phyloP scores from a whole-genome alignment of 2,329 filamentous ascomycete genomes.

The Penicillium sp. region DNA sequence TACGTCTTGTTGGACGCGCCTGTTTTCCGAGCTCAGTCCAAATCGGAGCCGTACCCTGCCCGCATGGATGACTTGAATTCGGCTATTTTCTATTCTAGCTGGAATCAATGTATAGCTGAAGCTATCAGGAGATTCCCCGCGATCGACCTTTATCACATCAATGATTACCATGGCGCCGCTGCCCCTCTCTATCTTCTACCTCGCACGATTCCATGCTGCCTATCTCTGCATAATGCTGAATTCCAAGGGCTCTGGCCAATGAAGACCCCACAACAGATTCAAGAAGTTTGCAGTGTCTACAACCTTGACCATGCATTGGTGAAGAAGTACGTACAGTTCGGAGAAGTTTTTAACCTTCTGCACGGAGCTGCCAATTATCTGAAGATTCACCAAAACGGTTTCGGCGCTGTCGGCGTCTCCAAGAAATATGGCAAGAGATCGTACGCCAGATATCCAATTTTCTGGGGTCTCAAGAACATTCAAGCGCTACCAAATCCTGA shows the following conservation, averaged over 20 bases:
- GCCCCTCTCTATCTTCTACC: conserved; percentile 65
- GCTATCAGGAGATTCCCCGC: conserved; percentile 59
- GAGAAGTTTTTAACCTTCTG: conserved; percentile 66
- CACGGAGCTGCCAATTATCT: conserved; percentile 67
- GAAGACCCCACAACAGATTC: conserved; percentile 58
- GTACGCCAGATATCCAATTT: conserved; percentile 66
- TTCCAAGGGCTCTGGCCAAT: conserved; percentile 70
- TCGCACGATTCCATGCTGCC: conserved; percentile 58
- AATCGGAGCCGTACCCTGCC: conserved; percentile 63
- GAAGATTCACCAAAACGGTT: conserved; percentile 64
- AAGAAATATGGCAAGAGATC: conserved; percentile 69
- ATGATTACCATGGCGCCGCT: conserved; percentile 63
- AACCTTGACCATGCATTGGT: conserved; percentile 48
- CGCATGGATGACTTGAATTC: conserved; percentile 68
- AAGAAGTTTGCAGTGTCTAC: conserved; percentile 64
- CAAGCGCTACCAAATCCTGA: conserved; percentile 65
- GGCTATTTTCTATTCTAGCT: conserved; percentile 66
- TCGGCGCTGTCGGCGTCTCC: conserved; percentile 66
- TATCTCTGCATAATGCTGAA: conserved; percentile 67
- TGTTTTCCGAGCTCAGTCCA: conserved; percentile 64
- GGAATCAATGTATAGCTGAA: conserved; percentile 68
- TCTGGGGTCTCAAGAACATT: conserved; percentile 64
- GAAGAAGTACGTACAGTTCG: conserved; percentile 63
- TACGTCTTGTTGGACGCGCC: conserved; percentile 66
- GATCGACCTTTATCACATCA: conserved; percentile 64